Percentiles rank a stretch among this genome's conserved stretches.
These are phyloP conservation scores for Geoglossum cookeanum DNA, from an alignment of 2,329 filamentous ascomycete genomes.

Conservation along the genomic window DNA sequence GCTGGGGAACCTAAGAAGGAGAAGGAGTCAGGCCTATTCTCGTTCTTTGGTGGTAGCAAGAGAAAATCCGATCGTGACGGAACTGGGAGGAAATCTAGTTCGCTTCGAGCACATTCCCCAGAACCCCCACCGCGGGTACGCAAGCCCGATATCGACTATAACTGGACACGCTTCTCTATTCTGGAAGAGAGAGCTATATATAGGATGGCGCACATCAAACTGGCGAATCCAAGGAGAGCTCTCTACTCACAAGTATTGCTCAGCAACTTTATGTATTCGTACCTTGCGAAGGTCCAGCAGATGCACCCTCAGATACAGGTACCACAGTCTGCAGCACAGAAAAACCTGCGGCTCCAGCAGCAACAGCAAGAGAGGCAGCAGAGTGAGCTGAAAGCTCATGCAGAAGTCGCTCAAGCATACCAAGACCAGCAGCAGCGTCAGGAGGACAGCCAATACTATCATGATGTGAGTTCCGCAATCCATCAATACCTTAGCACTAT, in stretches of 20 bases:
- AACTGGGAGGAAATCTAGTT: conserved; percentile 51
- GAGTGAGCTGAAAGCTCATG: conserved; percentile 9
- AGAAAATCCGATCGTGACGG: conserved; percentile 67
- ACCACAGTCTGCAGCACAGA: conserved; percentile 58
- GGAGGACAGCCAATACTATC: conserved; percentile 17
- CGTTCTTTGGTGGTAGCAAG: conserved; percentile 77
- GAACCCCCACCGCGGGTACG: conserved; percentile 57
- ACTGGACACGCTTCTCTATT: conserved; percentile 89
- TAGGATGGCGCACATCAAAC: conserved; percentile 94
- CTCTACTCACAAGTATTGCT: conserved; percentile 87
- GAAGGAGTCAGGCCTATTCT: conserved; percentile 73
- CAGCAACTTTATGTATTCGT: conserved; percentile 99
- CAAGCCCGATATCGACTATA: conserved; percentile 80
- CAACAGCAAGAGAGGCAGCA: conserved; percentile 22
- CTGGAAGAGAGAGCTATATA: conserved; percentile 94
- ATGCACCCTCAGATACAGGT: conserved; percentile 95
- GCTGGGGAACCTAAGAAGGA: conserved; percentile 60
- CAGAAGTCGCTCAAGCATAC: conserved; percentile 5
- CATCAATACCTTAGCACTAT: conserved; percentile 14
- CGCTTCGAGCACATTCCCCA: conserved; percentile 56
- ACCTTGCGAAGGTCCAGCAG: conserved; percentile 93
- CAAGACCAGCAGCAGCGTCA: conserved; percentile 22
- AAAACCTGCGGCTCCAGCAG: conserved; percentile 40
- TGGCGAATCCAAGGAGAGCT: conserved; percentile 87
- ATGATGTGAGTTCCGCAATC: conserved; percentile 10